Base-by-base conservation (phyloP, 2,329 filamentous ascomycete species). In the Hawksworthiomyces lignivorus region DNA sequence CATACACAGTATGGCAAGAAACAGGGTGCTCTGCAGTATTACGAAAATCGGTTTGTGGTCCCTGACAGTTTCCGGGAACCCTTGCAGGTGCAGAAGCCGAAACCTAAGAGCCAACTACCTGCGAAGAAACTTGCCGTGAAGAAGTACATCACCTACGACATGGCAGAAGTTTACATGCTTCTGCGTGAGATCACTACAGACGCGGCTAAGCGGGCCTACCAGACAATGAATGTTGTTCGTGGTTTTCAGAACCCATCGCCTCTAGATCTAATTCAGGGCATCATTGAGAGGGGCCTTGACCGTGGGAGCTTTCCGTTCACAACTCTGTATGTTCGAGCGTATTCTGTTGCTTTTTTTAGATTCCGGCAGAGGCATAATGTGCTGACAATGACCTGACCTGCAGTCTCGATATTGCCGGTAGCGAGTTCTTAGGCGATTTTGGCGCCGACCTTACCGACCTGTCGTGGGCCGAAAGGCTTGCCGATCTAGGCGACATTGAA, bases 41-140 rank as follows among this genome's bases (percentile, higher is more conserved):
- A n/a, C n/a, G n/a, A 54, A 51, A 12, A 50, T 46, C 17, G 50
- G 55, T 45, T 54, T 62, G 40, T 48, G 56, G 32, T 67, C 54
- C 37, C 63, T 55, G 56, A 62, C 54, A 45, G 67, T 67, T 53
- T 73, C 62, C 50, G 59, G 56, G 44, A 63, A 56, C 43, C 45
- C 5, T 31, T 24, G 15, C 37, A 41, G 5, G 40, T 46, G 39
- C 42, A 22, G 18, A 19, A 18, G 18, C 21, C 38, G n/a, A 41
- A 41, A 7, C 18, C 11, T 4, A 32, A 26, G n/a, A n/a, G n/a
- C n/a, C n/a, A n/a, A n/a, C n/a, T n/a, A n/a, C n/a, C n/a, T n/a
- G n/a, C n/a, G 20, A 29, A 14, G 12, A 24, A 32, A 12, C 10
- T 45, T 3, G 32, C 36, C 17, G 17, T 35, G 3, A n/a, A n/a